phyloP scores from a whole-genome alignment of 75 land plant genomes.

The Pseudotsuga menziesii region DNA sequence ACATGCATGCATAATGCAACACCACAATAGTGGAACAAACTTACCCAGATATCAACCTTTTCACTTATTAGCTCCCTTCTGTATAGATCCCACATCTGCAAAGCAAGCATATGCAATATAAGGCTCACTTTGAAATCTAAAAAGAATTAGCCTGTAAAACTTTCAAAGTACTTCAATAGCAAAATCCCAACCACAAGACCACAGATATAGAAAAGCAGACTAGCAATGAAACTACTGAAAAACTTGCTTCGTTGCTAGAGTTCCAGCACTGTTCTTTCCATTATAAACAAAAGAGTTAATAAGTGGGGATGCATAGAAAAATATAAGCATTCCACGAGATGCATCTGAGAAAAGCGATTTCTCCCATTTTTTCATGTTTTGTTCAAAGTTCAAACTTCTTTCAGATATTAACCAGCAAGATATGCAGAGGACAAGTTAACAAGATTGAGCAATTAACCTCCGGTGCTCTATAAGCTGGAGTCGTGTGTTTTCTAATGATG shows the following conservation, averaged over 20 bases:
- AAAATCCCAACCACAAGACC: not conserved
- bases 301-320: not conserved
- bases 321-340: not conserved
- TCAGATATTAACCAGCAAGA: not conserved
- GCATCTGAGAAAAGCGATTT: not conserved
- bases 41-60: conserved; percentile 99
- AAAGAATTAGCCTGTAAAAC: not conserved
- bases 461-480: conserved; percentile 98
- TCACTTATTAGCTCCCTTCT: conserved; percentile 85
- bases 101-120: not conserved
- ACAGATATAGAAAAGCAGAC: not conserved
- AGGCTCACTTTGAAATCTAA: not conserved
- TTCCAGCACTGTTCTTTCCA: not conserved
- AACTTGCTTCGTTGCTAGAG: not conserved
- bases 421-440: not conserved
- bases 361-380: not conserved
- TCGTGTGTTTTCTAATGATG: conserved; percentile 91
- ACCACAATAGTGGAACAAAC: conserved; percentile 16
- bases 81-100: conserved; percentile 98
- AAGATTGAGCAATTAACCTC: conserved; percentile 55
- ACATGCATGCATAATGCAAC: conserved; percentile 1
- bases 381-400: not conserved
- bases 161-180: not conserved
- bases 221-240: not conserved
- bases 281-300: not conserved